phyloP scores from a whole-genome alignment of 2,329 filamentous ascomycete species.

The Calonectria ilicicola region DNA sequence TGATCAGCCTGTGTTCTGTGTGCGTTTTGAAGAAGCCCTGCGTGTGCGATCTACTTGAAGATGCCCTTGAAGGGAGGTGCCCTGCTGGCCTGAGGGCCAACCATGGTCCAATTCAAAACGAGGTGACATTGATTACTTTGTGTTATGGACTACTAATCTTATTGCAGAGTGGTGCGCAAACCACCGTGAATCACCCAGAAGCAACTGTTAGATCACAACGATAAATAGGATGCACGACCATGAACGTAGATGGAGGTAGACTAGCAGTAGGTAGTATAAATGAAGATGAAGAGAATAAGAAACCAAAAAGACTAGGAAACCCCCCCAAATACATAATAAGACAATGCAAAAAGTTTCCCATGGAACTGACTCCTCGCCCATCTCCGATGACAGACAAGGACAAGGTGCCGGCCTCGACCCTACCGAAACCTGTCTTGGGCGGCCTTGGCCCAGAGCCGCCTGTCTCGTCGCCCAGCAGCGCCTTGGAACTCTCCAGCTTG shows the following conservation, averaged over 20 bases:
- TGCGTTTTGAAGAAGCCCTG: not conserved
- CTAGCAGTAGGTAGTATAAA: no score
- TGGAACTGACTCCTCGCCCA: not conserved
- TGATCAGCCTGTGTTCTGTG: not conserved
- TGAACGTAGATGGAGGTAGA: no score
- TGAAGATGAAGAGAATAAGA: not conserved
- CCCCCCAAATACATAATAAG: no score
- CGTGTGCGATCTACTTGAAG: not conserved
- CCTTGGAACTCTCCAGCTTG: not conserved
- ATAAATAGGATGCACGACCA: no score
- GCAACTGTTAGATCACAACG: not conserved
- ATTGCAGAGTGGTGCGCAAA: not conserved
- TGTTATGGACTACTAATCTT: no score
- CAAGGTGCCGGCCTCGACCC: not conserved
- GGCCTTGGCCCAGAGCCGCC: not conserved
- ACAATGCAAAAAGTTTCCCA: not conserved
- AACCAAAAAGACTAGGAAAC: not conserved
- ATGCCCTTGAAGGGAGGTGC: not conserved
- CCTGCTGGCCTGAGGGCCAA: not conserved
- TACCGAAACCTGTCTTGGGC: not conserved
- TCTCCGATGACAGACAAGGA: constrained; percentile 4
- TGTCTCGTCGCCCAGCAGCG: not conserved
- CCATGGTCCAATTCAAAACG: not conserved
- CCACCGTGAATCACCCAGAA: not conserved
- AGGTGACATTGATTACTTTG: not conserved